Percentiles rank a stretch among this genome's conserved stretches.
phyloP scores from a whole-genome alignment of 2,329 filamentous ascomycete genomes.

The Colletotrichum zoysiae region DNA sequence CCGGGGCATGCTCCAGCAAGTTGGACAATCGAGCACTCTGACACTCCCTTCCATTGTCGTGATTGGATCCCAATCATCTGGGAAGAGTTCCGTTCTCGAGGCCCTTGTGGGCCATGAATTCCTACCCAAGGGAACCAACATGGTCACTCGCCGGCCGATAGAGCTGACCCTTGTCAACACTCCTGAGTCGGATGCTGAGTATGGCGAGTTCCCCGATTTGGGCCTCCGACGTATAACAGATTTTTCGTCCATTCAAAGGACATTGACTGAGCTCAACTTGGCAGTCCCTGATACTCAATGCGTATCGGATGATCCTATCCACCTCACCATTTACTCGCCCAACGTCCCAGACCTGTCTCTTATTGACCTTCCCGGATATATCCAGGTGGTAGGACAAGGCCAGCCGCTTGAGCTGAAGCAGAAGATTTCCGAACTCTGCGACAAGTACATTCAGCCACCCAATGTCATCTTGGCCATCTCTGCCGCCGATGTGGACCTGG shows the following conservation, averaged over 20 bases:
- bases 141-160: constrained; percentile 96
- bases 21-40: constrained; percentile 90
- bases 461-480: constrained; percentile 98
- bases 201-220: constrained; percentile 95
- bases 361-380: constrained; percentile 97
- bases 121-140: constrained; percentile 96
- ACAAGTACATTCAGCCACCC: constrained; percentile 96
- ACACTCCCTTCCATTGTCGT: constrained; percentile 98
- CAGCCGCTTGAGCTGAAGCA: constrained; percentile 93
- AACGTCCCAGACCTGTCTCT: constrained; percentile 95
- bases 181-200: constrained; percentile 86
- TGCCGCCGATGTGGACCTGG: constrained; percentile 95
- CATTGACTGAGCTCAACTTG: constrained; percentile 92
- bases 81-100: constrained; percentile 97
- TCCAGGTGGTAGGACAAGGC: constrained; percentile 92
- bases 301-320: constrained; percentile 96
- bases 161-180: constrained; percentile 97
- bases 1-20: constrained; percentile 87
- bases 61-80: constrained; percentile 97
- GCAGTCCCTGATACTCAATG: constrained; percentile 92
- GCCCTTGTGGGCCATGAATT: constrained; percentile 99
- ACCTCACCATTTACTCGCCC: constrained; percentile 93
- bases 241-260: constrained; percentile 92
- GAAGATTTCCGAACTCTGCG: constrained; percentile 95
- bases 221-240: constrained; percentile 91